Percentiles rank a stretch among this genome's conserved stretches.
Conservation (phyloP, 257 asterid genomes). For the Eucommia ulmoides region DNA sequence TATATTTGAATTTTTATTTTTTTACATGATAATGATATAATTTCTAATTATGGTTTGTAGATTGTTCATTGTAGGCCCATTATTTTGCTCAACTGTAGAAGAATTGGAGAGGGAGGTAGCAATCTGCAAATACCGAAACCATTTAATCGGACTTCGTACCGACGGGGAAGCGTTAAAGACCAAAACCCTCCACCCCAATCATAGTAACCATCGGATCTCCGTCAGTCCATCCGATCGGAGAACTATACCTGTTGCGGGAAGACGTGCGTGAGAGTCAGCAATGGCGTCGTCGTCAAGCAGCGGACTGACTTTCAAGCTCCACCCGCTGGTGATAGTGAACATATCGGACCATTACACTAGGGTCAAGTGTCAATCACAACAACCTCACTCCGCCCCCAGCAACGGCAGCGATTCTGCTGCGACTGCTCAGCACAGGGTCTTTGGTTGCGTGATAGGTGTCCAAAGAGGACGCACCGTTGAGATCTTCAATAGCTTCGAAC, state of each 20-base stretch:
- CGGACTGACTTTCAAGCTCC: slow-evolving; percentile 90
- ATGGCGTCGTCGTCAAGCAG: slow-evolving; percentile 99
- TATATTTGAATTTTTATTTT: too few relatives aligned
- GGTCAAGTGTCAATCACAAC: slow-evolving; percentile 68
- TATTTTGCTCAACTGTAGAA: too few relatives aligned
- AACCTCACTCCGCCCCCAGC: slow-evolving; percentile 26
- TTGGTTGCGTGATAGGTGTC: slow-evolving; percentile 94
- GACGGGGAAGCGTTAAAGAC: too few relatives aligned
- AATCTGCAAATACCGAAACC: too few relatives aligned
- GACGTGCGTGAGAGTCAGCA: background rate
- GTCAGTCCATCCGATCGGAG: background rate
- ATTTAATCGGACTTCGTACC: too few relatives aligned
- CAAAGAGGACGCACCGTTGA: slow-evolving; percentile 94
- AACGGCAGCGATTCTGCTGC: slow-evolving; percentile 16
- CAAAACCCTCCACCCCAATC: slow-evolving; percentile 38
- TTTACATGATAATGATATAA: too few relatives aligned
- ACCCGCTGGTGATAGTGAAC: slow-evolving; percentile 87
- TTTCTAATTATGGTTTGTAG: too few relatives aligned
- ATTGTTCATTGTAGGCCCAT: too few relatives aligned
- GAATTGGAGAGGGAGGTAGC: too few relatives aligned
- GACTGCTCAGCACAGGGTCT: slow-evolving; percentile 47
- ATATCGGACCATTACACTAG: slow-evolving; percentile 93
- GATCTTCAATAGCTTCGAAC: slow-evolving; percentile 96
- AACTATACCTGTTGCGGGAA: background rate
- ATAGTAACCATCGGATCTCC: background rate